Conservation (phyloP, 2,329 filamentous ascomycete genomes). For the Sclerotinia spermophila region DNA sequence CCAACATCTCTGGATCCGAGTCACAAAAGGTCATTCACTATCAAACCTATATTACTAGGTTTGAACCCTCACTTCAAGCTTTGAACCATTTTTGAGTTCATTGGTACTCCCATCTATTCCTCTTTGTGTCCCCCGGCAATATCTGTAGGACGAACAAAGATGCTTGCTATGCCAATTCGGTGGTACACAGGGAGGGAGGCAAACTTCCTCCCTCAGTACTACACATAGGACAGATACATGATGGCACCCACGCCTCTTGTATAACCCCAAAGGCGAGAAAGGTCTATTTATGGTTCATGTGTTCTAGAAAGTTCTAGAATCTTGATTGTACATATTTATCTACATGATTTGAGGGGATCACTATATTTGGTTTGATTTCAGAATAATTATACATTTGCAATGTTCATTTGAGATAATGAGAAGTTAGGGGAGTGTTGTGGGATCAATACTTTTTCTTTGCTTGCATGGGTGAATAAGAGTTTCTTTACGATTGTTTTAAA, state of each 20-base stretch:
- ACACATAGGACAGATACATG: not conserved
- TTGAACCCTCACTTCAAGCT: not conserved
- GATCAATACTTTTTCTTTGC: not conserved
- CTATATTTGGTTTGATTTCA: not conserved
- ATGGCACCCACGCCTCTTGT: not conserved
- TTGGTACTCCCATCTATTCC: not conserved
- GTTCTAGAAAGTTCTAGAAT: slow-evolving; percentile 7
- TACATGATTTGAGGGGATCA: not conserved
- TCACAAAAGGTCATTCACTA: not conserved
- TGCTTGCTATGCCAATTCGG: not conserved
- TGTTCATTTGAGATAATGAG: not conserved
- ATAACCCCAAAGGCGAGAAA: not conserved
- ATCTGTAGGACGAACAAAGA: not conserved
- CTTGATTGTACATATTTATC: not conserved
- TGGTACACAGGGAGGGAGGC: not conserved
- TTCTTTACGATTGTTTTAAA: not conserved
- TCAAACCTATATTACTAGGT: not conserved
- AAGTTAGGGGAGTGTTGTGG: not conserved
- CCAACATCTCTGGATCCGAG: not conserved
- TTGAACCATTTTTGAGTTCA: not conserved
- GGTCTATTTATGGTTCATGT: not conserved
- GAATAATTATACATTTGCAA: not conserved
- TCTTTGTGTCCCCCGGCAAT: not conserved
- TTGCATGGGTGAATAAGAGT: not conserved
- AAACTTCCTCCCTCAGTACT: not conserved